Base-by-base conservation (phyloP, 1,284 basidiomycete species). In the Thecaphora thlaspeos region DNA sequence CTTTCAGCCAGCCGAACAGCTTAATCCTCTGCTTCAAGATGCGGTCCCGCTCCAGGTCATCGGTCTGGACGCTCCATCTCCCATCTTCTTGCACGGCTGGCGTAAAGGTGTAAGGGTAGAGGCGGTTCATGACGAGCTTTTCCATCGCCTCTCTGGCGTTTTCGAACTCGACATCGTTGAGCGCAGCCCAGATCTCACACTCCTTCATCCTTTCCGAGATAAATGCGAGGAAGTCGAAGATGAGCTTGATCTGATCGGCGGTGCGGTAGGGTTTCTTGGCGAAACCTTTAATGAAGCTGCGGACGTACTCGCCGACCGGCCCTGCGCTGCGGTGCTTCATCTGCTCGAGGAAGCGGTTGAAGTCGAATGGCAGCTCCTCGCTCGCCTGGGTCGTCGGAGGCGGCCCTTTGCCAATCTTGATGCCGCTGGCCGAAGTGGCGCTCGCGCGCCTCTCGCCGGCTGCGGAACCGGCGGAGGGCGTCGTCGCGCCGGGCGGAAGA, bases 61-160 rank as follows among this genome's bases (percentile, higher is more conserved):
- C 95, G 0, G 91, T 88, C 2, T 80, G 91, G 2, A 76, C 73
- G 4, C 55, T 54, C 71, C 75, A 76, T 7, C 64, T 53, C 5
- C 75, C 75, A 39, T 76, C 75, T 30, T 64, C 62, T 23, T 67
- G 64, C 2, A 77, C 68, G 12, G 76, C 74, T 12, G 75, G 76
- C 10, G 71, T 64, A 45, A 76, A 76, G 0, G 76, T 76, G 49
- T 67, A 71, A 1, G 63, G 61, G 79, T 95, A 97, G 49, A 97
- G 81, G 44, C 93, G 83, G 73, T 98, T 99, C 95, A 98, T 98
- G 69, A 98, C 91, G 11, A 98, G 84, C 80, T 98, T 98, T 83
- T 98, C 94, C 91, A 98, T 97, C 46, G 92, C 93, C 80, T 98
- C 94, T 81, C 91, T 86, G 0, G 93, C 91, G 70, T 96, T 93